Evolutionary conservation across 2,329 filamentous ascomycete species (phyloP), one percentile per base, ranked within the genome.

Genomic region (Zelopaecilomyces penicillatus): DNA sequence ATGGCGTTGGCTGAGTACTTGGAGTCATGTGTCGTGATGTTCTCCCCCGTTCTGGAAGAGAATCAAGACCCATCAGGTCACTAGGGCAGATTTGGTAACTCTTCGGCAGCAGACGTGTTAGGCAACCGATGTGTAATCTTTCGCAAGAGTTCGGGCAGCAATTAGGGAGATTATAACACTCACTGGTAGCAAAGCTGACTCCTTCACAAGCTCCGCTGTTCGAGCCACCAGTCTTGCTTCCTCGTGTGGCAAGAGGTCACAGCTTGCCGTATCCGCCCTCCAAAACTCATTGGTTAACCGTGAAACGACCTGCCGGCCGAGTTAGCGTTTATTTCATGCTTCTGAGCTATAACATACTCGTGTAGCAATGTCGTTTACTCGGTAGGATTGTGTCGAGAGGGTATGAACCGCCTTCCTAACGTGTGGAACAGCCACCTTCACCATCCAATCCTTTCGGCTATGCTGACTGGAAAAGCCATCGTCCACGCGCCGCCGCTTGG

Each of bases 371-470:
- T 56, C 51, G 10, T 60, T 43, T 6, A 57, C 38, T 5, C 52
- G 51, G 9, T 59, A 62, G 31, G 47, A 39, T 1, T 49, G 49
- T 3, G 30, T 27, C 1, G 59, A 49, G 1, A 69, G 41, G n/a
- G 48, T 30, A 2, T 48, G 30, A 10, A 65, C 42, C 0, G 54
- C 55, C 9, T 43, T 42, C 43, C 54, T 50, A 10, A 68, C 54
- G 28, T 61, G 56, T 1, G 66, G 65, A 4, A 63, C 45, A 2
- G 68, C 55, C 32, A 53, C 45, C 39, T 52, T 52, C 0, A 63
- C 41, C 32, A 9, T 34, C 32, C 30, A 45, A 40, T 11, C 30
- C 47, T 44, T 43, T 39, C 3, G 31, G 29, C 39, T 45, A 26
- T 53, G 45, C 45, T 50, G 44, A 19, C 45, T 43, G 43, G 44